A percentile compares a stretch with the other conserved stretches of the same genome.
These are phyloP conservation scores for Hansfordia pulvinata DNA, from an alignment of 2,329 filamentous ascomycete genomes.

Conservation along the genomic window DNA sequence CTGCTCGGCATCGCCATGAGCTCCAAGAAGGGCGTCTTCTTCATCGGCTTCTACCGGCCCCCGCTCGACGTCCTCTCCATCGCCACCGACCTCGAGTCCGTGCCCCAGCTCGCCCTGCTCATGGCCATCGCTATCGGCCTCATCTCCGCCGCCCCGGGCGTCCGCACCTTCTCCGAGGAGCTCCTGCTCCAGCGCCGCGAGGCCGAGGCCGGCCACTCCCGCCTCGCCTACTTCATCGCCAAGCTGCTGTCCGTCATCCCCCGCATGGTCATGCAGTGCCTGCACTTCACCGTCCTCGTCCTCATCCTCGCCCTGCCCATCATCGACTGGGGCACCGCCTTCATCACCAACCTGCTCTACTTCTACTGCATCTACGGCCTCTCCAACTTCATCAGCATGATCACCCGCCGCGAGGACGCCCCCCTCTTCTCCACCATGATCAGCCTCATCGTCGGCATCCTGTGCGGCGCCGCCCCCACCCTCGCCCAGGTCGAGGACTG, in stretches of 20 bases:
- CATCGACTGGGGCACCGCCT: slow-evolving; percentile 33
- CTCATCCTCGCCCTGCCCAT: slow-evolving; percentile 33
- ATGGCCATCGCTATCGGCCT: slow-evolving; percentile 40
- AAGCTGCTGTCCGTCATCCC: slow-evolving; percentile 38
- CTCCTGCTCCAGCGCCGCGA: slow-evolving; percentile 40
- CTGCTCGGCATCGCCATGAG: slow-evolving; percentile 40
- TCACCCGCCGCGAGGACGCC: slow-evolving; percentile 40
- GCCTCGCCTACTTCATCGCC: slow-evolving; percentile 40
- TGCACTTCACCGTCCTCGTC: slow-evolving; percentile 40
- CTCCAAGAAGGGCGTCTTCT: slow-evolving; percentile 34
- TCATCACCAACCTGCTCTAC: slow-evolving; percentile 36
- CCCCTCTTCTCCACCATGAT: slow-evolving; percentile 41
- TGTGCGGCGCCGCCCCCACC: slow-evolving; percentile 38
- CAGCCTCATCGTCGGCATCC: slow-evolving; percentile 36
- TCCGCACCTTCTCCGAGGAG: slow-evolving; percentile 42
- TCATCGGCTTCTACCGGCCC: slow-evolving; percentile 34
- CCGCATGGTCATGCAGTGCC: slow-evolving; percentile 32
- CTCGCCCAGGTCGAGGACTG: slow-evolving; percentile 32
- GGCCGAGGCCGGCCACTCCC: slow-evolving; percentile 40
- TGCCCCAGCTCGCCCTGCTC: slow-evolving; percentile 38
- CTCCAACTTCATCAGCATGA: slow-evolving; percentile 35
- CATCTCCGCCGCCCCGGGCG: slow-evolving; percentile 37
- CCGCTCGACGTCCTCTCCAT: slow-evolving; percentile 37
- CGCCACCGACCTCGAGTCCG: slow-evolving; percentile 33
- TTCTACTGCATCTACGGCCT: slow-evolving; percentile 47